Evolutionary conservation across 805 yeast species (phyloP).

Genomic region (Kluyveromyces starmeri): DNA sequence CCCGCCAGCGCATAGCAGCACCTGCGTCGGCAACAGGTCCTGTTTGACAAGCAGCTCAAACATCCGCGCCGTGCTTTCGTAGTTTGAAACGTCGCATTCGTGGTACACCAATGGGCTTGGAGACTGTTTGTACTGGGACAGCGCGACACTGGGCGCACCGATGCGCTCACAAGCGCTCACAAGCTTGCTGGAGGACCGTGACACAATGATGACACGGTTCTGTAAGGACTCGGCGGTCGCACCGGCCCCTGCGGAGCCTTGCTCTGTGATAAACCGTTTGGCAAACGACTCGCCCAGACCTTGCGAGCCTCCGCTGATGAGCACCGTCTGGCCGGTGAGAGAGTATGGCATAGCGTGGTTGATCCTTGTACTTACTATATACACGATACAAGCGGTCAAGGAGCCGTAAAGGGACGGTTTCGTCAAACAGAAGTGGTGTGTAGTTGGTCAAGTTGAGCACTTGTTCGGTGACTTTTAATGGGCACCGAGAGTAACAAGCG

Average conservation of each 20-base stretch:
- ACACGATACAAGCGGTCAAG: no score
- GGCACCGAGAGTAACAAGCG: no score
- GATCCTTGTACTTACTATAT: no score
- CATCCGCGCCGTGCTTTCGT: constrained; percentile 36
- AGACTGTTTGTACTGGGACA: constrained; percentile 12
- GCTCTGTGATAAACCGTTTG: constrained; percentile 33
- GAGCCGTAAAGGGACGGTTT: no score
- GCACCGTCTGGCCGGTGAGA: constrained; percentile 46
- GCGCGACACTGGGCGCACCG: constrained; percentile 7
- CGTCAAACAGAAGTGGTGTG: no score
- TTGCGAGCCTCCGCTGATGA: constrained; percentile 91
- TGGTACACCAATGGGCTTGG: constrained; percentile 34
- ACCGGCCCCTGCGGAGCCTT: neutral
- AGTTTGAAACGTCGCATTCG: constrained; percentile 57
- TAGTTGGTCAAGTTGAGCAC: no score
- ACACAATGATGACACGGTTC: constrained; percentile 53
- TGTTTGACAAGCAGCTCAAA: constrained; percentile 20
- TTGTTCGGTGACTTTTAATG: no score
- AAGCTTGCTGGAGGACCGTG: constrained; percentile 63
- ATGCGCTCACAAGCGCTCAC: constrained; percentile 40
- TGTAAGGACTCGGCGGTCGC: neutral
- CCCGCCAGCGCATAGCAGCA: constrained; percentile 83
- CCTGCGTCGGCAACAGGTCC: constrained; percentile 50
- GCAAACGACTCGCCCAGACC: constrained; percentile 86
- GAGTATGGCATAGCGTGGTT: no score